Conservation (phyloP, 768 basidiomycete species). For the Suillus subaureus region DNA sequence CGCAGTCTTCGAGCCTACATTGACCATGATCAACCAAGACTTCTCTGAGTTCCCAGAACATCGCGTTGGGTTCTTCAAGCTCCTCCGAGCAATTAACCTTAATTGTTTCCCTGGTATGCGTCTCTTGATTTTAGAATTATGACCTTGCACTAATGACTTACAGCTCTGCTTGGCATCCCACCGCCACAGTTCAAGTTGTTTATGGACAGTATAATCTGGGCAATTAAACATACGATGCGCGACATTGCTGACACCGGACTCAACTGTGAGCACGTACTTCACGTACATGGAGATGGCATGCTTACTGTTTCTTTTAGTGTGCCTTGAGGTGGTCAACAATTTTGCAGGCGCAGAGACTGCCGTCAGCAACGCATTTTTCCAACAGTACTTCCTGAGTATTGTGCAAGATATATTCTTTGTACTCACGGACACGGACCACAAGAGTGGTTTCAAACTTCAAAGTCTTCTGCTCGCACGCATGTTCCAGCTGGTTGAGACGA, state of each 20-base stretch:
- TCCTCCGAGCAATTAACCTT: constrained; percentile 88
- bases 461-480: constrained; percentile 89
- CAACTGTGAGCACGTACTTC: constrained; percentile 50
- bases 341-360: constrained; percentile 79
- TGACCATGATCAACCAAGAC: constrained; percentile 99
- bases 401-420: constrained; percentile 97
- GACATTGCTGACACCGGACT: constrained; percentile 94
- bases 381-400: constrained; percentile 91
- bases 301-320: constrained; percentile 53
- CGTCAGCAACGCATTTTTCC: constrained; percentile 93
- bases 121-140: not conserved
- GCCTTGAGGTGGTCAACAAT: constrained; percentile 93
- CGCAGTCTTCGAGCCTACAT: constrained; percentile 94
- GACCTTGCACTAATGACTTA: constrained; percentile 10
- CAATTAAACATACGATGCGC: constrained; percentile 99
- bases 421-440: constrained; percentile 96
- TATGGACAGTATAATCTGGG: constrained; percentile 99
- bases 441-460: constrained; percentile 97
- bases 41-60: constrained; percentile 99
- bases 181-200: constrained; percentile 94
- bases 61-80: constrained; percentile 94
- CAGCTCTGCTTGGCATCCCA: constrained; percentile 85
- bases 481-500: constrained; percentile 89
- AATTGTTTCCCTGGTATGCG: constrained; percentile 90
- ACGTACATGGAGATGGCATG: constrained; percentile 5